Evolutionary conservation across 2,329 filamentous ascomycete genomes (phyloP), one percentile per base, ranked within the genome.

Genomic region (Trichoderma pleuroti): DNA sequence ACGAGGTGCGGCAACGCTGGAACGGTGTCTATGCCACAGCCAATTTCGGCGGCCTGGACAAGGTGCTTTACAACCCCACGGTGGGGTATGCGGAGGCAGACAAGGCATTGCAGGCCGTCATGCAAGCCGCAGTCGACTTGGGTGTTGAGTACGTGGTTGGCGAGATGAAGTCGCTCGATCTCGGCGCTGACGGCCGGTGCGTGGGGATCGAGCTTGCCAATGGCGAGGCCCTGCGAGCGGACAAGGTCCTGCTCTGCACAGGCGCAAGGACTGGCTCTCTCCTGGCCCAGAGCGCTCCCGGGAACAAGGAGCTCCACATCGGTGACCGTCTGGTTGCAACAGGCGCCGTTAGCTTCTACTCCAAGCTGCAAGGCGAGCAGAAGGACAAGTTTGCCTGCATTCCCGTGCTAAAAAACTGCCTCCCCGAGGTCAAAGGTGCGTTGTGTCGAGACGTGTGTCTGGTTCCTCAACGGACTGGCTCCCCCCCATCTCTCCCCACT

Each of bases 1-100:
- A 86, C 14, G 85, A 89, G 72, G 86, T 87, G 46, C 84, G 85
- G 59, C 80, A 81, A 74, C 77, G 87, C 70, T 89, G 87, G 77
- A 86, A 86, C 56, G 87, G 87, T 0, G 77, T 87, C 9, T 89
- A 90, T 74, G 83, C 85, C 30, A 84, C 87, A 57, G 84, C 87
- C 36, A 82, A 89, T 72, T 89, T 88, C 75, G 83, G 81, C 8
- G 86, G 82, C 9, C 82, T 88, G 59, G 85, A 86, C 72, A 84
- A 85, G 73, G 82, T 89, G 21, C 82, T 88, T 26, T 83, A 86
- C 73, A 90, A 90, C 79, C 85, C 85, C 72, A 85, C 83, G 36
- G 88, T 86, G 76, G 88, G 88, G 2, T 90, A 87, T 83, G 87
- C 84, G 21, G 85, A 87, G 64, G 88, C 88, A 14, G 87, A 87